These are phyloP conservation scores for Starmerella bombicola DNA, from an alignment of 805 yeast genomes.

Conservation along the genomic window DNA sequence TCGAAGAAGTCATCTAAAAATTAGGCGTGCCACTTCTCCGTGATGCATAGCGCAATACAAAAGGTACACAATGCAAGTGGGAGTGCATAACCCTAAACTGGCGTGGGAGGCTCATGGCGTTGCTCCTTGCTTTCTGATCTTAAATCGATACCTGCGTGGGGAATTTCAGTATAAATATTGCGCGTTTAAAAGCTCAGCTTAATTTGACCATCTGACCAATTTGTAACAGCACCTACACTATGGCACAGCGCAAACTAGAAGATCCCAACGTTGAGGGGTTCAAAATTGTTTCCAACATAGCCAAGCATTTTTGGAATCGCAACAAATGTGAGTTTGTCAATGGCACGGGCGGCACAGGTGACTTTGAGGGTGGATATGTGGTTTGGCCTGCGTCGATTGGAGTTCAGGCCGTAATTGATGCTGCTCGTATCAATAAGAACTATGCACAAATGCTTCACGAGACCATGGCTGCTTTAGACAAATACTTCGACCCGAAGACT, in stretches of 20 bases:
- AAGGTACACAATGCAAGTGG: no score
- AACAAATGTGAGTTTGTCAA: slow-evolving; percentile 20
- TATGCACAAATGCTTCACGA: slow-evolving; percentile 43
- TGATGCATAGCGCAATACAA: no score
- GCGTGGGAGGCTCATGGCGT: no score
- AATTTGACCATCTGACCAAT: no score
- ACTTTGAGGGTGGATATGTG: slow-evolving; percentile 41
- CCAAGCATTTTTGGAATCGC: slow-evolving; percentile 24
- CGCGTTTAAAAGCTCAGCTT: no score
- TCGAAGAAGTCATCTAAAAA: no score
- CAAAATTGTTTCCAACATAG: slow-evolving; percentile 18
- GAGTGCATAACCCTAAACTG: no score
- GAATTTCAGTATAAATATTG: no score
- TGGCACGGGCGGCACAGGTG: slow-evolving; percentile 32
- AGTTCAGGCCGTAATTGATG: slow-evolving; percentile 56
- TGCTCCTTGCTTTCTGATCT: no score
- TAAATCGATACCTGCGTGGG: no score
- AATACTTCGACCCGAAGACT: slow-evolving; percentile 38
- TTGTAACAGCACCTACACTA: no score
- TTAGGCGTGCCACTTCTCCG: no score
- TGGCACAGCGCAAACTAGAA: slow-evolving; percentile 16
- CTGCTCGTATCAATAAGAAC: slow-evolving; percentile 39
- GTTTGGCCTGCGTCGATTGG: slow-evolving; percentile 62
- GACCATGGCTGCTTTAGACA: slow-evolving; percentile 38
- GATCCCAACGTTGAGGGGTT: slow-evolving; percentile 26